Base-by-base conservation (phyloP, 306 rosid genomes). In the Cucurbita maxima region DNA sequence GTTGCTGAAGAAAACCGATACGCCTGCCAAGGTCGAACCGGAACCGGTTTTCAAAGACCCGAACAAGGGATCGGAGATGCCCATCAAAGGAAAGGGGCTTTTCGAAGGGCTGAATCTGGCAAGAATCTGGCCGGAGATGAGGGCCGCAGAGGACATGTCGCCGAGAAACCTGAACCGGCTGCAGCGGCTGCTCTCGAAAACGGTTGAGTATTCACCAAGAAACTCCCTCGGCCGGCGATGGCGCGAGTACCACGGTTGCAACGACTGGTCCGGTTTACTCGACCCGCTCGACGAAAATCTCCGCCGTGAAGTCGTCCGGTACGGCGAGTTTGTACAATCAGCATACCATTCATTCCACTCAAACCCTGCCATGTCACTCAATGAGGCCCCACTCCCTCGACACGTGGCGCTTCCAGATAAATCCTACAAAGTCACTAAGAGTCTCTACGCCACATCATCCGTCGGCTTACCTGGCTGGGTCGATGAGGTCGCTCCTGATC, bases 281-380 rank as follows among this genome's bases (percentile, higher is more conserved):
- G 96, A 95, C 60, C 99, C 99, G 0, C 87, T 95, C 5, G 97
- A 95, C 2, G 84, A 95, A 78, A 95, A 95, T 83, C 99, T 95
- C 81, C 87, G 97, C 25, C 92, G 99, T 1, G 99, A 95, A 72
- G 96, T 95, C 1, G 84, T 95, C 10, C 71, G 96, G 2, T 89
- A 86, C 76, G 99, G 99, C 1, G 99, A 95, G 79, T 86, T 89
- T 12, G 80, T 91, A 0, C 99, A 95, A 62, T 92, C 99, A 0
- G 99, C 99, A 0, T 95, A 95, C 57, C 90, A 90, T 4, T 63
- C 83, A 0, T 91, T 95, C 25, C 93, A 95, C 20, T 76, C 96
- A 0, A 83, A 95, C 18, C 99, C 97, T 0, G 91, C 91, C 78
- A 91, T 81, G 85, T 84, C 99, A 4, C 20, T 84, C 0, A 81